Conservation (phyloP, 2,329 filamentous ascomycete genomes). For the Colletotrichum costaricense region DNA sequence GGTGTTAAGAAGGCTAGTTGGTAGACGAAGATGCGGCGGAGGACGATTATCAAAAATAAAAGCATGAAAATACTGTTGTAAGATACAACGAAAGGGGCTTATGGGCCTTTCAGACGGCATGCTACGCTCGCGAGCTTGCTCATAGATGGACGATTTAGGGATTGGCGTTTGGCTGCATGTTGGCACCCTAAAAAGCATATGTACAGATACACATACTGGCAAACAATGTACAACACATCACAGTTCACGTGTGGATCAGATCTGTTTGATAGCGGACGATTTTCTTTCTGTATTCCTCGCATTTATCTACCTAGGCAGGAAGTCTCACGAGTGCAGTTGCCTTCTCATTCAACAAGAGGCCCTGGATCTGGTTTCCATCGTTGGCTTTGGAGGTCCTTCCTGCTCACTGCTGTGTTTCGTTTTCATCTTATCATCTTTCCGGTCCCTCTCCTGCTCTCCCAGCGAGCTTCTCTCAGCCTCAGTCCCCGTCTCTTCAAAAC, state of each 20-base stretch:
- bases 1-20: constrained; percentile 97
- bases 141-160: background rate
- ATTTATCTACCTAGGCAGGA: background rate
- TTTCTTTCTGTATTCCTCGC: background rate
- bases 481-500: background rate
- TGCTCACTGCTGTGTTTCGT: background rate
- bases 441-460: background rate
- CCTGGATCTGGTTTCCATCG: background rate
- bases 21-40: constrained; percentile 62
- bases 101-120: background rate
- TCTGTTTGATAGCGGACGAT: background rate
- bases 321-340: background rate
- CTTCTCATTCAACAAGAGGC: background rate
- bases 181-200: background rate
- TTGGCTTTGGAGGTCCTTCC: background rate
- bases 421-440: background rate
- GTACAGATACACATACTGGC: constrained; percentile 14
- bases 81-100: background rate
- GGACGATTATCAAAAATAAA: background rate
- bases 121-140: background rate
- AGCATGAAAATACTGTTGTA: background rate
- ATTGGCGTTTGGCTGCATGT: constrained; percentile 18
- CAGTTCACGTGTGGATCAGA: background rate
- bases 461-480: background rate
- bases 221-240: constrained; percentile 23